Conservation (phyloP, 768 basidiomycete genomes). For the Hygrophoropsis aurantiaca region DNA sequence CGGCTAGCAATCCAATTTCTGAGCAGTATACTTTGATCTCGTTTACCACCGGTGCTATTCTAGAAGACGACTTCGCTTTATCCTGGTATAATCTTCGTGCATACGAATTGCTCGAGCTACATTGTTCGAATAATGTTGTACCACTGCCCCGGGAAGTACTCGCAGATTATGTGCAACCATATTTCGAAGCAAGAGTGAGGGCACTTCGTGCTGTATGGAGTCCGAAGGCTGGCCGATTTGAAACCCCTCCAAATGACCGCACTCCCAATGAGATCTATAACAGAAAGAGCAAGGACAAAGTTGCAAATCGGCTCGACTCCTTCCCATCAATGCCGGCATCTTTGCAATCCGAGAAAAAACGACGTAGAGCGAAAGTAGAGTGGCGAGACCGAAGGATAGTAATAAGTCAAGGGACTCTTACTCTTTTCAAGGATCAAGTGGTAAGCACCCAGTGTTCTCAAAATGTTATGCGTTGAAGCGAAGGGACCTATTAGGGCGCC, state of each 20-base stretch:
- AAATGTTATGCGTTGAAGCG: not conserved
- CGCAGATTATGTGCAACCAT: slow-evolving; percentile 52
- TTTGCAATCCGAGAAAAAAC: slow-evolving; percentile 17
- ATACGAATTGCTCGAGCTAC: slow-evolving; percentile 71
- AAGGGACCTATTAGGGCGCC: slow-evolving; percentile 31
- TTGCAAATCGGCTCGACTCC: not conserved
- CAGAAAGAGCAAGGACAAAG: slow-evolving; percentile 15
- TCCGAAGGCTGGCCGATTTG: slow-evolving; percentile 25
- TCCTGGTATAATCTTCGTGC: slow-evolving; percentile 61
- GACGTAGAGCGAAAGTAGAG: slow-evolving; percentile 42
- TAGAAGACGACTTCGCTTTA: slow-evolving; percentile 62
- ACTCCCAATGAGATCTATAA: slow-evolving; percentile 1
- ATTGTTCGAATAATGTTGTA: slow-evolving; percentile 42
- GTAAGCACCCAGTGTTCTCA: slow-evolving; percentile 35
- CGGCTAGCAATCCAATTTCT: slow-evolving; percentile 18
- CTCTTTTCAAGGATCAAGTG: slow-evolving; percentile 50
- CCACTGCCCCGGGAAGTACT: slow-evolving; percentile 41
- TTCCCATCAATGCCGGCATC: not conserved
- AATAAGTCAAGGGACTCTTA: slow-evolving; percentile 56
- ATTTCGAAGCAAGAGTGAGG: slow-evolving; percentile 55
- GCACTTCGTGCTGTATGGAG: slow-evolving; percentile 47
- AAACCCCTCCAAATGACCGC: slow-evolving; percentile 15
- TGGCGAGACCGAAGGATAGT: slow-evolving; percentile 67
- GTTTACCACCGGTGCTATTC: slow-evolving; percentile 67
- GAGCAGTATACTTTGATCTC: slow-evolving; percentile 53